A percentile compares a stretch with the other conserved stretches of the same genome.
Evolutionary conservation across 768 basidiomycete genomes (phyloP).

Genomic region (Cubamyces lactineus): DNA sequence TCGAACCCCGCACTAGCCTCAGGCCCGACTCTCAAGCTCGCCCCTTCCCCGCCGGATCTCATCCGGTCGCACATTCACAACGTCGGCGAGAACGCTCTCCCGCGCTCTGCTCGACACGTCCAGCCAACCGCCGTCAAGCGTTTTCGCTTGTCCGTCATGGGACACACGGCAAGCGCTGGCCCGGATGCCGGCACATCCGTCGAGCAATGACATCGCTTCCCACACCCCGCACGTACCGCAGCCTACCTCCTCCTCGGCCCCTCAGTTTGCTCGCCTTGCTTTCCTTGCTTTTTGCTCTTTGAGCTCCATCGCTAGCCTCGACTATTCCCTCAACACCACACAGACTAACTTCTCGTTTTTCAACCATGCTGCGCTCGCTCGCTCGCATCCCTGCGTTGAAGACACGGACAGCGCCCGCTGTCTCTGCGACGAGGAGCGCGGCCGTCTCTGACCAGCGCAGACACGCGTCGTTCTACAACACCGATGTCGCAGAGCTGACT

Average conservation of each 20-base stretch:
- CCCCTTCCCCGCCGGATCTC: constrained; percentile 8
- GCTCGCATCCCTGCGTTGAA: background rate
- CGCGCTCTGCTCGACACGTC: background rate
- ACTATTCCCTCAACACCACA: background rate
- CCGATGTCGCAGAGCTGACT: constrained; percentile 73
- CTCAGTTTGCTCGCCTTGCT: background rate
- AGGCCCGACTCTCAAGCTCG: background rate
- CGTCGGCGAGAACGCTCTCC: background rate
- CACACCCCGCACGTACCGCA: background rate
- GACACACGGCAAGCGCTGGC: constrained; percentile 12
- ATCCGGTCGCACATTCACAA: constrained; percentile 8
- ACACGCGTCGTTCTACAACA: constrained; percentile 66
- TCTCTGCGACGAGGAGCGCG: background rate
- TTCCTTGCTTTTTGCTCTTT: background rate
- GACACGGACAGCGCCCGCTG: background rate
- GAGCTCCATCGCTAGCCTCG: background rate
- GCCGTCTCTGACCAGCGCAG: constrained; percentile 21
- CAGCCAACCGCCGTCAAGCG: too few species aligned
- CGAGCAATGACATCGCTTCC: background rate
- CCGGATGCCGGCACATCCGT: constrained; percentile 8
- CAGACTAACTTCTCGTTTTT: background rate
- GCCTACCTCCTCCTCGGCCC: background rate
- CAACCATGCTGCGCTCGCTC: constrained; percentile 10
- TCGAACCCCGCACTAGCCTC: background rate
- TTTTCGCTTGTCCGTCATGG: background rate